Percentiles rank a stretch among this genome's conserved stretches.
phyloP scores from a whole-genome alignment of 2,329 filamentous ascomycete species.

The Cladorrhinum sp. region DNA sequence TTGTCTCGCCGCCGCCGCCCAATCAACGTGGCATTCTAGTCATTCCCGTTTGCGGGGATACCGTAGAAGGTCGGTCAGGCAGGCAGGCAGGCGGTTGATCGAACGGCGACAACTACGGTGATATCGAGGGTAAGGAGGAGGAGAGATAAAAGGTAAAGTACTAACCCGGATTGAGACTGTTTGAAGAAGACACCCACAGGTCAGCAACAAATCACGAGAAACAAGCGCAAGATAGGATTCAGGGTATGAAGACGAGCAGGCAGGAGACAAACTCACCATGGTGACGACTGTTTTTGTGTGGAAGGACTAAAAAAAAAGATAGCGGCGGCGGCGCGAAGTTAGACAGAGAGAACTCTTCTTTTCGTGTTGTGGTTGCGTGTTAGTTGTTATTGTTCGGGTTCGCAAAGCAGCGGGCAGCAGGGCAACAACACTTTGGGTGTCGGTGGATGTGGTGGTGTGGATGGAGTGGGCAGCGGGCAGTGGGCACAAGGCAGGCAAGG shows the following conservation, averaged over 20 bases:
- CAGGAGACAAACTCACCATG: slow-evolving; percentile 3
- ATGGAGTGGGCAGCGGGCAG: too few relatives aligned
- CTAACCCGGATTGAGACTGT: slow-evolving; percentile 68
- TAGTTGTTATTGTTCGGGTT: not conserved
- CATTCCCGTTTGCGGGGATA: not conserved
- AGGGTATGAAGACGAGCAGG: not conserved
- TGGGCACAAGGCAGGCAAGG: too few relatives aligned
- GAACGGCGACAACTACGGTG: not conserved
- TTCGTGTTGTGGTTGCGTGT: slow-evolving; percentile 4
- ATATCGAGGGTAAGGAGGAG: not conserved
- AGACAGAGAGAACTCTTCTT: not conserved
- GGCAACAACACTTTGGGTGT: not conserved
- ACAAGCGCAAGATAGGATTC: not conserved
- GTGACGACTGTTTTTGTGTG: not conserved
- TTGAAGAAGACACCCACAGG: not conserved
- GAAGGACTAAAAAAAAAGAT: not conserved
- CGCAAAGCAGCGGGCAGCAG: too few relatives aligned
- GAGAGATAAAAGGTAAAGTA: slow-evolving; percentile 31
- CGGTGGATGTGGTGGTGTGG: not conserved
- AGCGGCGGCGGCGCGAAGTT: not conserved
- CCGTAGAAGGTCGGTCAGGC: not conserved
- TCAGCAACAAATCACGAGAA: slow-evolving; percentile 13
- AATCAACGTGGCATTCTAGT: not conserved
- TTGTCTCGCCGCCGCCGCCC: not conserved
- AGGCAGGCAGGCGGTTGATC: not conserved